Evolutionary conservation across 2,329 filamentous ascomycete genomes (phyloP).

Genomic region (Atkinsonella texensis): DNA sequence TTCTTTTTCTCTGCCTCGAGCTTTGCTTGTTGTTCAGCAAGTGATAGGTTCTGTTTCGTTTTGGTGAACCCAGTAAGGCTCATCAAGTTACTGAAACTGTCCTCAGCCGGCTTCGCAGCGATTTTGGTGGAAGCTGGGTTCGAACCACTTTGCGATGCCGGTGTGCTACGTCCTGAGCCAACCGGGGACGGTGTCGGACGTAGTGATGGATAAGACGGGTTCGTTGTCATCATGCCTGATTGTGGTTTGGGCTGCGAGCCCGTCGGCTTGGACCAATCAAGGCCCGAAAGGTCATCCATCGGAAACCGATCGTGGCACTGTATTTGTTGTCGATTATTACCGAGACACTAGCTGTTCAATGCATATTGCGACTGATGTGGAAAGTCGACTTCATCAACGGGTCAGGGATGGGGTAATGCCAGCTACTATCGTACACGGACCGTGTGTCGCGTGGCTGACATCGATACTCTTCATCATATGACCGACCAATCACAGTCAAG

Average conservation of each 20-base stretch:
- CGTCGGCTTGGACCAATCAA: constrained; percentile 43
- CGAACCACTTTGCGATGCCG: constrained; percentile 36
- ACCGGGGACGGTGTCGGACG: constrained; percentile 45
- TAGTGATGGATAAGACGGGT: constrained; percentile 36
- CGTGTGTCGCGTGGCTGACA: not conserved
- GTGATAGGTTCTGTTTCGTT: constrained; percentile 55
- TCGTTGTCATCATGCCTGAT: constrained; percentile 18
- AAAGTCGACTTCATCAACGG: not conserved
- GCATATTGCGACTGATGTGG: constrained; percentile 1
- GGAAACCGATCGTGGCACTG: constrained; percentile 10
- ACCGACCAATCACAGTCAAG: not conserved
- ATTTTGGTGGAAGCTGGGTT: constrained; percentile 27
- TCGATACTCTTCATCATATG: not conserved
- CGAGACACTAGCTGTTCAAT: constrained; percentile 5
- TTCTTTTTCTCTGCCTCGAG: constrained; percentile 52
- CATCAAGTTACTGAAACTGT: constrained; percentile 70
- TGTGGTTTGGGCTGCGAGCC: constrained; percentile 23
- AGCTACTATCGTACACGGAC: not conserved
- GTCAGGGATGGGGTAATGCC: not conserved
- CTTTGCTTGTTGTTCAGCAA: constrained; percentile 66
- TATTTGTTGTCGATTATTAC: constrained; percentile 4
- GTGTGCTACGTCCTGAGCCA: constrained; percentile 43
- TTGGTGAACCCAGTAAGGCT: constrained; percentile 42
- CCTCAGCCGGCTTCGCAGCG: constrained; percentile 40
- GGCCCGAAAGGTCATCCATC: constrained; percentile 51